Conservation (phyloP, 331 rosid species). For the Saraca asoca region DNA sequence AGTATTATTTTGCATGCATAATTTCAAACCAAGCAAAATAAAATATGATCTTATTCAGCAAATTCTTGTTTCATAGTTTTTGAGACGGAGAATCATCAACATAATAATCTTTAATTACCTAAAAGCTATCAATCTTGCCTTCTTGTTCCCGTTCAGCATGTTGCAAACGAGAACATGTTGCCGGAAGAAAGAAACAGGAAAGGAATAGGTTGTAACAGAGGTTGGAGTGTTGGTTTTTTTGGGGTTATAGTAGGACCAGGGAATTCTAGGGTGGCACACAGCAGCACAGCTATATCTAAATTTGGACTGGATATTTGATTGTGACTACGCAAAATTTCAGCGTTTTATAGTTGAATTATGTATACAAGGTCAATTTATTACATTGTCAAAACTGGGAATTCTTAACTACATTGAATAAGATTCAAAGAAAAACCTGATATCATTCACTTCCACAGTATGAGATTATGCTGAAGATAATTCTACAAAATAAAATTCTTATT, state of each 20-base stretch:
- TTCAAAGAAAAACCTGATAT: too few species aligned
- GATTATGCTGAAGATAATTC: too few species aligned
- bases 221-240: conserved; percentile 15
- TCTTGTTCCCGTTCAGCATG: not conserved
- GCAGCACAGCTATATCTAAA: conserved; percentile 10
- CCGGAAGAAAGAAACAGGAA: not conserved
- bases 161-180: conserved; percentile 6
- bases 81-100: not conserved
- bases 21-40: not conserved
- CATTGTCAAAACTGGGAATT: conserved; percentile 28
- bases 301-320: conserved; percentile 26
- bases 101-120: not conserved
- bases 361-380: conserved; percentile 24
- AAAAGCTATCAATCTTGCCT: not conserved
- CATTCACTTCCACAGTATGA: too few species aligned
- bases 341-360: conserved; percentile 29
- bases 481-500: too few species aligned
- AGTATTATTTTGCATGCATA: too few species aligned
- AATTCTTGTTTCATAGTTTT: not conserved
- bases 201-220: not conserved
- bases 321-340: not conserved
- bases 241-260: conserved; percentile 41
- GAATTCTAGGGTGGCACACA: conserved; percentile 17
- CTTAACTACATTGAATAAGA: too few species aligned
- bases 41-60: too few species aligned